Evolutionary conservation across 192 early-diverging fungal species (phyloP), one percentile per base, ranked within the genome.

Genomic region (Spizellomyces punctatus): DNA sequence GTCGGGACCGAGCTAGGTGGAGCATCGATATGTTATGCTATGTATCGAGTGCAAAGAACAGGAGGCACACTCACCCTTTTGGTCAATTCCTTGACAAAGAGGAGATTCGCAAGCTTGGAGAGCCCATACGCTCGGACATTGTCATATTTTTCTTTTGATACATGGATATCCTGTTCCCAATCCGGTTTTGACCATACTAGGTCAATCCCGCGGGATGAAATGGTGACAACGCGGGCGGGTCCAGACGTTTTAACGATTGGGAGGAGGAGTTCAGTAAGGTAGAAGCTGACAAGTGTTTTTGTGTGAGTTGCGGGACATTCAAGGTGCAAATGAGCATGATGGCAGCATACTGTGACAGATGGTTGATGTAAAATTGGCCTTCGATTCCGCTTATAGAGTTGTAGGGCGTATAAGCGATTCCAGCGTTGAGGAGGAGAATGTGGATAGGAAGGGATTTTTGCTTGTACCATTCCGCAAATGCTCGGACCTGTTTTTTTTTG

Each of bases 351-450:
- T 72, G 78, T 44, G 76, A 82, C 52, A 87, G 67, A 50, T 86
- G 76, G 27, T 87, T 87, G 6, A 77, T 73, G 0, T 73, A 81
- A 58, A 87, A 81, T 55, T 83, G 80, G 57, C 75, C 41, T 74
- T 90, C 88, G n/a, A 89, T 81, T n/a, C 79, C 84, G 36, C 88
- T 76, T 52, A 60, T 69, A 19, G 88, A 82, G 36, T 79, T 21
- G 7, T 68, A 76, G 6, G 85, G 82, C 49, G 21, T 48, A 19
- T 47, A 12, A 27, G 72, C 44, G 57, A 55, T 62, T 19, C 76
- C 76, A 9, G 54, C 76, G 58, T 77, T 77, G 49, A 73, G 67
- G 22, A 75, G 46, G n/a, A 66, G 58, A 16, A 66, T 36, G 58
- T 66, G 50, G 58, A 66, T n/a, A 6, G 16, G 49, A 14, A 62